These are phyloP conservation scores for Myxozyma neglecta DNA, from an alignment of 805 yeast genomes.

Conservation along the genomic window DNA sequence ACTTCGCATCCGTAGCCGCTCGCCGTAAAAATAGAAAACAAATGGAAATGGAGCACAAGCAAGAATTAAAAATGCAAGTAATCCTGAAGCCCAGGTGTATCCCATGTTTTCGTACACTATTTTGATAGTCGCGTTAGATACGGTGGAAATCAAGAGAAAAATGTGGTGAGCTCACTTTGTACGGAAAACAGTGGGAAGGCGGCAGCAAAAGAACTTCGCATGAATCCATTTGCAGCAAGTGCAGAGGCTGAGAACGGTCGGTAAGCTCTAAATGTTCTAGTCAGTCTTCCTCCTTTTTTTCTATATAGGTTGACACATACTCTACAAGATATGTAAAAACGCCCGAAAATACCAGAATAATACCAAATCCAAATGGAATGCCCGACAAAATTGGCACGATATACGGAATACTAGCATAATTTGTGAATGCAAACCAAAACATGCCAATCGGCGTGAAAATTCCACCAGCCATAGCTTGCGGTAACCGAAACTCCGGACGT, in stretches of 20 bases:
- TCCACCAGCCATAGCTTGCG: constrained; percentile 55
- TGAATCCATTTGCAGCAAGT: constrained; percentile 70
- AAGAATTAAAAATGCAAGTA: constrained; percentile 28
- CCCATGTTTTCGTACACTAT: constrained; percentile 53
- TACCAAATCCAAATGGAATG: constrained; percentile 41
- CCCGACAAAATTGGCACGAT: constrained; percentile 65
- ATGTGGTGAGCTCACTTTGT: constrained; percentile 38
- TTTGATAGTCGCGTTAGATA: constrained; percentile 34
- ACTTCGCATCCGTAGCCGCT: constrained; percentile 20
- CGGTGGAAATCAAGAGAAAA: neutral
- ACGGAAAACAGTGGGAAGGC: constrained; percentile 51
- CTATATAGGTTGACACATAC: constrained; percentile 35
- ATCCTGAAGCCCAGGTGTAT: constrained; percentile 61
- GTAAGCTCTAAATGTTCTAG: constrained; percentile 39
- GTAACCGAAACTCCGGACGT: constrained; percentile 54
- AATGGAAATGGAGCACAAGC: constrained; percentile 32
- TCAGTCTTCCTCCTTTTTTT: constrained; percentile 48
- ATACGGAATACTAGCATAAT: constrained; percentile 48
- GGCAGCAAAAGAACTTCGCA: constrained; percentile 50
- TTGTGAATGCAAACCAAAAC: constrained; percentile 56
- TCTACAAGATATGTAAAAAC: constrained; percentile 45
- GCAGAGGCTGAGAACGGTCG: constrained; percentile 66
- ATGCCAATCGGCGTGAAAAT: constrained; percentile 49
- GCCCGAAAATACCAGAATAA: constrained; percentile 44
- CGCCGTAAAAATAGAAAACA: constrained; percentile 29